These are phyloP conservation scores for Leishmania amazonensis DNA, from an alignment of 208 protist species.

Conservation along the genomic window DNA sequence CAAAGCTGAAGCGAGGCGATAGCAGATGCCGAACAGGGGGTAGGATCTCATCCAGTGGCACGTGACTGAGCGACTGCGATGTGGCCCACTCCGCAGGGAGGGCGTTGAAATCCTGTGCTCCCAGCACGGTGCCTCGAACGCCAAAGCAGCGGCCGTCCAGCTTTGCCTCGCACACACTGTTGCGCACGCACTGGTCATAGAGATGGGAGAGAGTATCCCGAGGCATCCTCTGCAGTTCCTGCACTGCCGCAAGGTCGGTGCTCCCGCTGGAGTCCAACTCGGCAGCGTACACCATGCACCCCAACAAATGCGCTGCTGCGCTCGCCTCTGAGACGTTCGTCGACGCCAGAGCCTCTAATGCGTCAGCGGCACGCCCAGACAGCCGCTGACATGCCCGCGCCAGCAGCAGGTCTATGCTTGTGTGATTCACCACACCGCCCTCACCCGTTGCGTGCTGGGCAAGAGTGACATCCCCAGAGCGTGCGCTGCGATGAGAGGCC, in stretches of 20 bases:
- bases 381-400: slow-evolving; percentile 55
- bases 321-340: slow-evolving; percentile 42
- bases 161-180: slow-evolving; percentile 21
- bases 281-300: slow-evolving; percentile 59
- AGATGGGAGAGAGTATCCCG: slow-evolving; percentile 17
- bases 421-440: slow-evolving; percentile 35
- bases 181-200: slow-evolving; percentile 21
- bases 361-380: slow-evolving; percentile 54
- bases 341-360: slow-evolving; percentile 41
- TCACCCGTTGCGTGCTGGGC: slow-evolving; percentile 9
- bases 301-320: slow-evolving; percentile 40
- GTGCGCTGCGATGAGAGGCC: background rate
- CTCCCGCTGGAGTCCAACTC: slow-evolving; percentile 40
- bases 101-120: slow-evolving; percentile 51
- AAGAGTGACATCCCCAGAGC: background rate
- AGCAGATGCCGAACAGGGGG: slow-evolving; percentile 68
- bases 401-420: slow-evolving; percentile 61
- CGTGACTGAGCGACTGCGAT: slow-evolving; percentile 30
- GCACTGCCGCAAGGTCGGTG: slow-evolving; percentile 42
- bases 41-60: slow-evolving; percentile 41
- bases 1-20: slow-evolving; percentile 72
- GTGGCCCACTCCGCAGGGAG: slow-evolving; percentile 60
- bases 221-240: slow-evolving; percentile 41
- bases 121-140: slow-evolving; percentile 40
- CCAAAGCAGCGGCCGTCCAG: slow-evolving; percentile 30